phyloP scores from a whole-genome alignment of 306 rosid species.

The Malus fusca region DNA sequence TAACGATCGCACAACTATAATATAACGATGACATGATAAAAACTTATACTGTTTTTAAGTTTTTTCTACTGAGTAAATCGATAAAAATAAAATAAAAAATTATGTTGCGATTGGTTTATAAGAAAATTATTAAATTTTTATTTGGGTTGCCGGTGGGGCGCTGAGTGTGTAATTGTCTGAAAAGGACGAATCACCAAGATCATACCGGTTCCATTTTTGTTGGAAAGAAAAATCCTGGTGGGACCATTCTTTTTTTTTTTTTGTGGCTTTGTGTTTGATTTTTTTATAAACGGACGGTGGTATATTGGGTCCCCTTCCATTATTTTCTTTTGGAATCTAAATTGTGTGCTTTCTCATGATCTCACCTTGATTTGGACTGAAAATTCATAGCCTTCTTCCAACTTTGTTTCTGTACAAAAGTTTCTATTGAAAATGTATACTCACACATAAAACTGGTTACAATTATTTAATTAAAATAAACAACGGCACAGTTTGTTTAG shows the following conservation, averaged over 20 bases:
- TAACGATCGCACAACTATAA: too few species aligned
- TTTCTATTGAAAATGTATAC: not conserved
- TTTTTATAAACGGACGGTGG: conserved; percentile 2
- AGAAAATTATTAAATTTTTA: not conserved
- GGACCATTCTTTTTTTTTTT: not conserved
- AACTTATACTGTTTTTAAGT: not conserved
- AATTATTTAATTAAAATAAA: too few species aligned
- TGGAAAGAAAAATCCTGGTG: conserved; percentile 3
- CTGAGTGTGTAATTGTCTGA: not conserved
- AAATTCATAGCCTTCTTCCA: not conserved
- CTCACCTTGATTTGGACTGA: not conserved
- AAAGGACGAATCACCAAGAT: not conserved
- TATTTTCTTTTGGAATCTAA: conserved; percentile 6
- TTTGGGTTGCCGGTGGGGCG: not conserved
- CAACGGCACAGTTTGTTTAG: too few species aligned
- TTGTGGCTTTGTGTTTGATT: not conserved
- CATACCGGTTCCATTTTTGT: conserved; percentile 11
- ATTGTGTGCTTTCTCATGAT: not conserved
- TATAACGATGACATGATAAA: too few species aligned
- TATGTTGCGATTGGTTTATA: not conserved
- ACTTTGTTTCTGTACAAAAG: not conserved
- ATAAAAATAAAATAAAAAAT: not conserved
- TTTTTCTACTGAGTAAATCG: not conserved
- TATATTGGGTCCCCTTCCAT: not conserved
- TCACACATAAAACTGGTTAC: too few species aligned